A percentile compares a stretch with the other conserved stretches of the same genome.
Evolutionary conservation across 192 early-diverging fungal species (phyloP).

Genomic region (Rhizoclosmatium sp.): DNA sequence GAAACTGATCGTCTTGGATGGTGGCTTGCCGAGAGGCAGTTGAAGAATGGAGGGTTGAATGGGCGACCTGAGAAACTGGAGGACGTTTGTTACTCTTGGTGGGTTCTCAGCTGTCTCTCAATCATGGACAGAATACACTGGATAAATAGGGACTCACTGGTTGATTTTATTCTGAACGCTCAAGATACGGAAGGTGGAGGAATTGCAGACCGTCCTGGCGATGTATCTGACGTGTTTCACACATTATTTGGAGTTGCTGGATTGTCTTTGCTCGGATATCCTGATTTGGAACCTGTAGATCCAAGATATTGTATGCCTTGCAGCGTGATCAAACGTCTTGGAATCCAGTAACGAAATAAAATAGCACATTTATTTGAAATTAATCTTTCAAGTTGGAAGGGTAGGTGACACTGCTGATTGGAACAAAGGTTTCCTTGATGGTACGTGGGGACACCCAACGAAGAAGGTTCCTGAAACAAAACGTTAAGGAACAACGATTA

Average conservation of each 20-base stretch:
- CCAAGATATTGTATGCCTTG: slow-evolving; percentile 85
- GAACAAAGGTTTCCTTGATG: slow-evolving; percentile 95
- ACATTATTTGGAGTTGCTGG: slow-evolving; percentile 92
- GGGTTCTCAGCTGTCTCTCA: slow-evolving; percentile 89
- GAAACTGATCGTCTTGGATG: slow-evolving; percentile 84
- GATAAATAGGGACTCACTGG: slow-evolving; percentile 81
- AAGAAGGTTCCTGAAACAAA: slow-evolving; percentile 63
- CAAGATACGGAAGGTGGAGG: slow-evolving; percentile 86
- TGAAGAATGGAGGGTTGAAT: slow-evolving; percentile 91
- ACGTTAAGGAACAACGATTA: background rate
- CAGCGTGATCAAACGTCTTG: slow-evolving; percentile 46
- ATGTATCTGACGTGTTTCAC: slow-evolving; percentile 96
- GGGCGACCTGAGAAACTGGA: slow-evolving; percentile 96
- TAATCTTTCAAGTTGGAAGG: slow-evolving; percentile 77
- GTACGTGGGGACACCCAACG: slow-evolving; percentile 93
- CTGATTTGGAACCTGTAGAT: slow-evolving; percentile 78
- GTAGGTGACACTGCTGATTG: slow-evolving; percentile 79
- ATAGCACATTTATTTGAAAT: background rate
- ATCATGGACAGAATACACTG: slow-evolving; percentile 84
- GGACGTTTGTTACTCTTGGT: slow-evolving; percentile 99
- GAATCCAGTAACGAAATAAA: slow-evolving; percentile 23
- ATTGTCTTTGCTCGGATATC: slow-evolving; percentile 84
- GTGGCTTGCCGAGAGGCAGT: slow-evolving; percentile 95
- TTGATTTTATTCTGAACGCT: slow-evolving; percentile 74
- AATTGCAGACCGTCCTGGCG: slow-evolving; percentile 91